Percentiles rank a stretch among this genome's conserved stretches.
phyloP scores from a whole-genome alignment of 805 yeast species.

The Torulaspora franciscae region DNA sequence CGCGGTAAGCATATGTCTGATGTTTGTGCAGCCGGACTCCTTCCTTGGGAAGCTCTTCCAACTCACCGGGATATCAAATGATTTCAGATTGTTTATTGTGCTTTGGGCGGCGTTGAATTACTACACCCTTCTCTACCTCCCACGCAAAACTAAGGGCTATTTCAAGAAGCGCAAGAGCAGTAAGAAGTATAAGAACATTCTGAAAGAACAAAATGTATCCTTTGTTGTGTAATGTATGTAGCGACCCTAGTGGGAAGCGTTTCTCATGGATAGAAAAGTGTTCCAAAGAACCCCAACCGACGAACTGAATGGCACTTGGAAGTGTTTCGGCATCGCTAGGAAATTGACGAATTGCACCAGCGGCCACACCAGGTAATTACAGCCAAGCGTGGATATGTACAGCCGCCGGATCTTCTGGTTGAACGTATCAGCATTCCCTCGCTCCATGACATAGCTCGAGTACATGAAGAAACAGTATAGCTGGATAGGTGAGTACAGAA shows the following conservation, averaged over 20 bases:
- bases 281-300: conserved; percentile 90
- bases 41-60: conserved; percentile 68
- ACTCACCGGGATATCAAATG: conserved; percentile 53
- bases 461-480: conserved; percentile 76
- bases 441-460: conserved; percentile 75
- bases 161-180: conserved; percentile 38
- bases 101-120: conserved; percentile 47
- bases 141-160: conserved; percentile 31
- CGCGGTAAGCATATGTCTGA: conserved; percentile 47
- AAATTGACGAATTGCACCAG: conserved; percentile 75
- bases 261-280: conserved; percentile 79
- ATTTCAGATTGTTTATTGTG: conserved; percentile 51
- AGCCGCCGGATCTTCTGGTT: conserved; percentile 57
- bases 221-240: conserved; percentile 4
- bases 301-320: conserved; percentile 89
- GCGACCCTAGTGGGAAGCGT: conserved; percentile 40
- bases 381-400: conserved; percentile 62
- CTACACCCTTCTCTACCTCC: conserved; percentile 34
- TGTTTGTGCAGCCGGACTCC: conserved; percentile 49
- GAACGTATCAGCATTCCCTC: conserved; percentile 61
- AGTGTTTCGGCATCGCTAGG: conserved; percentile 58
- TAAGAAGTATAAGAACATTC: conserved; percentile 37
- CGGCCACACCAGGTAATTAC: conserved; percentile 76
- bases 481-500: conserved; percentile 83
- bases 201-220: conserved; percentile 15